Conservation (phyloP, 1,139 yeast species). For the Fermentozyma sake region DNA sequence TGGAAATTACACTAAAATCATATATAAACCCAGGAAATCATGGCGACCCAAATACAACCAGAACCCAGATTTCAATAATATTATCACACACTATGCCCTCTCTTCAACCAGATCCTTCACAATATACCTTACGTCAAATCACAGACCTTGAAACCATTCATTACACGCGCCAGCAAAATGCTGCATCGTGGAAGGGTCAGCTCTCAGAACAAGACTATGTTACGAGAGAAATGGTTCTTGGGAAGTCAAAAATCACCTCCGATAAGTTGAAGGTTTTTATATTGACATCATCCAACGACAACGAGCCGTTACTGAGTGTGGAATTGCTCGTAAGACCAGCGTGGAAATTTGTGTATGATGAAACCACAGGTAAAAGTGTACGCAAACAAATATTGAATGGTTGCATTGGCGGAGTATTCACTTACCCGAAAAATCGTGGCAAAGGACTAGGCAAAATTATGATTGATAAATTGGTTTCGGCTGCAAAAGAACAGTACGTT, state of each 20-base stretch:
- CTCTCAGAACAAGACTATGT: conserved; percentile 46
- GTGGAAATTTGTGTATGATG: conserved; percentile 18
- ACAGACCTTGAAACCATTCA: conserved; percentile 30
- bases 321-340: conserved; percentile 35
- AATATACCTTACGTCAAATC: conserved; percentile 9
- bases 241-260: conserved; percentile 29
- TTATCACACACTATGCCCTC: conserved; percentile 3
- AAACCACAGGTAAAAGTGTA: conserved; percentile 15
- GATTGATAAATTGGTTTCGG: conserved; percentile 46
- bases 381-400: conserved; percentile 16
- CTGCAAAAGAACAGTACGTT: conserved; percentile 16
- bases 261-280: conserved; percentile 25
- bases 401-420: conserved; percentile 35
- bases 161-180: conserved; percentile 46
- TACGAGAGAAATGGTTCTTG: conserved; percentile 44
- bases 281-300: conserved; percentile 19
- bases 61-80: no score
- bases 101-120: conserved; percentile 2
- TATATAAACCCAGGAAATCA: no score
- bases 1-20: no score
- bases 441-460: conserved; percentile 61
- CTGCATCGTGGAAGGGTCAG: conserved; percentile 50
- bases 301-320: conserved; percentile 27
- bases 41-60: no score
- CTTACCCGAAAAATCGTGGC: conserved; percentile 53